Evolutionary conservation across 163 green algal genomes (phyloP).

Genomic region (Trebouxiophyceae sp.): DNA sequence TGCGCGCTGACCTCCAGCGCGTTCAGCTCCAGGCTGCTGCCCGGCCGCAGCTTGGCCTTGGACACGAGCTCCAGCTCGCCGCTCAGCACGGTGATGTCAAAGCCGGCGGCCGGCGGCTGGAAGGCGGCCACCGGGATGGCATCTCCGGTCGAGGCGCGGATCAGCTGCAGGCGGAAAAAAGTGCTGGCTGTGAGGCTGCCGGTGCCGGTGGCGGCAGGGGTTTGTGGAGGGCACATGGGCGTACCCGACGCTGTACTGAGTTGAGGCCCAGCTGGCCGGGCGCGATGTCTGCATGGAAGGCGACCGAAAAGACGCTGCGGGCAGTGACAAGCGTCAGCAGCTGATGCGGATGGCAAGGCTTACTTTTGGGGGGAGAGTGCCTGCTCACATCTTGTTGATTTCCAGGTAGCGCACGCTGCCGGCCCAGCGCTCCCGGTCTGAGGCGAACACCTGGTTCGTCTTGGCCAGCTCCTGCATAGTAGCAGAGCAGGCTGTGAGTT

Average conservation of each 20-base stretch:
- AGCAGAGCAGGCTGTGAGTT: too few species aligned
- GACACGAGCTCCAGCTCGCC: neutral
- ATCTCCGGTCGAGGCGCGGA: neutral
- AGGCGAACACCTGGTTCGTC: conserved; percentile 60
- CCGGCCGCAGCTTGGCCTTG: neutral
- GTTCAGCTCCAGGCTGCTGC: neutral
- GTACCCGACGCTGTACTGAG: neutral
- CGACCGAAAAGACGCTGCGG: conserved; percentile 9
- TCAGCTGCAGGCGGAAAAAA: neutral
- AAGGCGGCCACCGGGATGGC: neutral
- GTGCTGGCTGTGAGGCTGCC: too few species aligned
- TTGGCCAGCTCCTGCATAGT: conserved; percentile 58
- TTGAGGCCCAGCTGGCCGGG: neutral
- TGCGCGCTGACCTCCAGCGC: neutral
- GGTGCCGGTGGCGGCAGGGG: too few species aligned
- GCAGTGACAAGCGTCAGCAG: too few species aligned
- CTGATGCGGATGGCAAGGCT: neutral
- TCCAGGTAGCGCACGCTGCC: conserved; percentile 11
- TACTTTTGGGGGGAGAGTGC: neutral
- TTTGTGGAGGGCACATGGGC: too few species aligned
- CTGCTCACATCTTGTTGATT: neutral
- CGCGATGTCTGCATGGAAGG: neutral
- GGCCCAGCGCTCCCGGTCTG: conserved; percentile 29
- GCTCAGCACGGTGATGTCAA: neutral
- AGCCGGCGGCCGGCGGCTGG: neutral